Percentiles rank a stretch among this genome's conserved stretches.
phyloP scores from a whole-genome alignment of 2,329 filamentous ascomycete species.

The Lachnellula subtilissima region DNA sequence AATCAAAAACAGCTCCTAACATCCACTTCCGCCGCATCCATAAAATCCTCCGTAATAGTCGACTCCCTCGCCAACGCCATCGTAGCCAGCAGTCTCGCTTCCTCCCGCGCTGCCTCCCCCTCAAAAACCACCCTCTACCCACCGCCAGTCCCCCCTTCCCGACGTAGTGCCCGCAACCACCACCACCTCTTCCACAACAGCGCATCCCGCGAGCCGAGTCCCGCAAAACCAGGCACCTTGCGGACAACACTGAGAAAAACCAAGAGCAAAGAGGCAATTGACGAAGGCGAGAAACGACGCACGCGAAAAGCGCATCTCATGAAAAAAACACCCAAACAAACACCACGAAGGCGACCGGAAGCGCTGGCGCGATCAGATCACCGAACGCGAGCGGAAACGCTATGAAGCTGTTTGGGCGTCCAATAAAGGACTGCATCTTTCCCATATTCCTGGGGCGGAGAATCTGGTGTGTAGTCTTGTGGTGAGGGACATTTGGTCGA shows the following conservation, averaged over 20 bases:
- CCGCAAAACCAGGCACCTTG: constrained; percentile 44
- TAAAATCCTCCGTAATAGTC: constrained; percentile 42
- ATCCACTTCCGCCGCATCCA: constrained; percentile 12
- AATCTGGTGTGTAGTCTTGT: constrained; percentile 63
- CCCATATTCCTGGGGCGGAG: constrained; percentile 23
- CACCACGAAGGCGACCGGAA: constrained; percentile 73
- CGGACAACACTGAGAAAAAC: constrained; percentile 62
- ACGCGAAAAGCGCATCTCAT: constrained; percentile 51
- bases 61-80: constrained; percentile 69
- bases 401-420: constrained; percentile 85
- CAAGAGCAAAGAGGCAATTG: constrained; percentile 49
- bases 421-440: constrained; percentile 57
- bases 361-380: constrained; percentile 73
- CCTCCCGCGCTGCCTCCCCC: constrained; percentile 47
- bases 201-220: constrained; percentile 27
- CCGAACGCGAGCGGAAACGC: constrained; percentile 66
- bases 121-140: constrained; percentile 13
- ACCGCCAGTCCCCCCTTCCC: constrained; percentile 30
- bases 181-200: constrained; percentile 34
- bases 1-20: constrained; percentile 15
- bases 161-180: constrained; percentile 31
- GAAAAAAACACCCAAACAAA: constrained; percentile 63
- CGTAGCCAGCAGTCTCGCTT: constrained; percentile 68
- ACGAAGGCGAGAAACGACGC: constrained; percentile 46
- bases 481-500: constrained; percentile 68